These are phyloP conservation scores for Herpetospermum pedunculosum DNA, from an alignment of 306 rosid genomes.

Conservation along the genomic window DNA sequence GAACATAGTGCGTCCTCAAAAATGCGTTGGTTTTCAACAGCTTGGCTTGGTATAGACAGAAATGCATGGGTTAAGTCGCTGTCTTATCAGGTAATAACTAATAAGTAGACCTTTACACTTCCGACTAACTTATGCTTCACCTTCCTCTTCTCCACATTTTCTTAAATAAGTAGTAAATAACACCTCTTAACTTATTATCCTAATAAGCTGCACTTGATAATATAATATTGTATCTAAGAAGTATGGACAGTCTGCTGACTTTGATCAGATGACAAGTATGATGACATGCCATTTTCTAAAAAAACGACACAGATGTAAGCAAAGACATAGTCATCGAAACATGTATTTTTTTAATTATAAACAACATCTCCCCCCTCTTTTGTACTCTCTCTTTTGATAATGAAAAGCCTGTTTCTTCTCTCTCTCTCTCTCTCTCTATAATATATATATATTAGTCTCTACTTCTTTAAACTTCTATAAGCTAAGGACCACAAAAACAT, in stretches of 20 bases:
- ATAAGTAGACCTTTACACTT: not conserved
- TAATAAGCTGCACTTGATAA: not conserved
- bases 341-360: not conserved
- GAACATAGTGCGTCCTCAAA: constrained; percentile 48
- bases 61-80: constrained; percentile 76
- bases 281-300: not conserved
- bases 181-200: not conserved
- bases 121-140: not conserved
- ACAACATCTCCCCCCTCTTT: not conserved
- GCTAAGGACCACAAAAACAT: too few species aligned
- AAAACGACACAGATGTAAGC: not conserved
- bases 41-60: constrained; percentile 88
- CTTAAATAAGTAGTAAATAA: not conserved
- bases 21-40: constrained; percentile 60
- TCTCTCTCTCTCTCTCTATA: too few species aligned
- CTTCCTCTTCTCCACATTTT: not conserved
- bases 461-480: too few species aligned
- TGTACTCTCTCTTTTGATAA: too few species aligned
- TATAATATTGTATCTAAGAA: not conserved
- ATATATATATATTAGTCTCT: too few species aligned
- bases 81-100: constrained; percentile 70
- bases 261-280: not conserved
- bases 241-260: not conserved
- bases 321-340: not conserved
- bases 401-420: too few species aligned